Evolutionary conservation across 2,329 filamentous ascomycete species (phyloP).

Genomic region (Fusarium concolor): DNA sequence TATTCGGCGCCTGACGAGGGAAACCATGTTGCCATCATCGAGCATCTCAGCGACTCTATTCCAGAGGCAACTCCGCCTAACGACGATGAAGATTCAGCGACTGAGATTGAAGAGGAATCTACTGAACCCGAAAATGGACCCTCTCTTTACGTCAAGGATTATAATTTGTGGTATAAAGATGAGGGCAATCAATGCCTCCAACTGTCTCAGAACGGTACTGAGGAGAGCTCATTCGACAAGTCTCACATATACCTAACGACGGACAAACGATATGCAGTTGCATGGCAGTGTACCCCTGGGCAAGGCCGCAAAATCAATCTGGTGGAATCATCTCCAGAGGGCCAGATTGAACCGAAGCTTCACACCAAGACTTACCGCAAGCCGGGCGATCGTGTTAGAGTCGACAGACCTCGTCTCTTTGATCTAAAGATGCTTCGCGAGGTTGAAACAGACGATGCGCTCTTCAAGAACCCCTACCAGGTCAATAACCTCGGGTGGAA

Average conservation of each 20-base stretch:
- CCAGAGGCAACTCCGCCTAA: not conserved
- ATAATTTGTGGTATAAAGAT: slow-evolving; percentile 24
- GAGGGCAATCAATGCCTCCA: slow-evolving; percentile 16
- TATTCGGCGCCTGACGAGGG: slow-evolving; percentile 26
- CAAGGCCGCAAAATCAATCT: slow-evolving; percentile 34
- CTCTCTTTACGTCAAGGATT: slow-evolving; percentile 7
- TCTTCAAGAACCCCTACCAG: slow-evolving; percentile 43
- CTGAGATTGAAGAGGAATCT: not conserved
- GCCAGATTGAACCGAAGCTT: slow-evolving; percentile 46
- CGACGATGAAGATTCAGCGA: not conserved
- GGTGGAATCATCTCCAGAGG: slow-evolving; percentile 44
- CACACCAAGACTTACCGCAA: slow-evolving; percentile 42
- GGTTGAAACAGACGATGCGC: slow-evolving; percentile 32
- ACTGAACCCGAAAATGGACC: not conserved
- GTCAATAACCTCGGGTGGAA: slow-evolving; percentile 43
- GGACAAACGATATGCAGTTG: slow-evolving; percentile 26
- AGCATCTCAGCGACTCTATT: slow-evolving; percentile 7
- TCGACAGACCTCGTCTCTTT: slow-evolving; percentile 46
- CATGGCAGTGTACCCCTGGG: slow-evolving; percentile 41
- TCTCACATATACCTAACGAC: slow-evolving; percentile 32
- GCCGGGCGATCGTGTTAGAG: slow-evolving; percentile 42
- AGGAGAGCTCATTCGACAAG: slow-evolving; percentile 36
- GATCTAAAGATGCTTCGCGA: slow-evolving; percentile 33
- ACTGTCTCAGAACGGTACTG: slow-evolving; percentile 33
- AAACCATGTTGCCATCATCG: slow-evolving; percentile 29